These are phyloP conservation scores for Flaveria floridana DNA, from an alignment of 140 eudicot species.

Conservation along the genomic window DNA sequence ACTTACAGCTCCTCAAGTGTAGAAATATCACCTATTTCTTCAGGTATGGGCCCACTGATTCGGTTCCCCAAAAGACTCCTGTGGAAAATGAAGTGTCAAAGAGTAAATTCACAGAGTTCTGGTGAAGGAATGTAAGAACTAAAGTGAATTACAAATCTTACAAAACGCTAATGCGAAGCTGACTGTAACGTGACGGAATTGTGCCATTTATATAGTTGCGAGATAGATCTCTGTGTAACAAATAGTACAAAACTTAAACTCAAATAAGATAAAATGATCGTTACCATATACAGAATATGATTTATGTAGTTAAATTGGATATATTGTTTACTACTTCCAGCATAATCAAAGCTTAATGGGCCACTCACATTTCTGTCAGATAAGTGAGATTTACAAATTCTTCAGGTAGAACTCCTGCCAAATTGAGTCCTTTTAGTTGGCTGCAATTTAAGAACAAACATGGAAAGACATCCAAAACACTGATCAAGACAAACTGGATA, in stretches of 20 bases:
- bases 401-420: conserved; percentile 71
- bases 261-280: neutral
- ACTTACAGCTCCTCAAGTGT: conserved; percentile 79
- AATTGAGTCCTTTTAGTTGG: conserved; percentile 62
- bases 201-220: conserved; percentile 76
- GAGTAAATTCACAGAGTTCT: conserved; percentile 14
- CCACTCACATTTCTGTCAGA: conserved; percentile 68
- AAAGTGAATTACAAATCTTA: conserved; percentile 34
- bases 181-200: conserved; percentile 54
- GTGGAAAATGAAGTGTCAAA: conserved; percentile 23
- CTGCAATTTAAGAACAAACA: conserved; percentile 38
- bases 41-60: conserved; percentile 67
- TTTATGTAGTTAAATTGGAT: neutral
- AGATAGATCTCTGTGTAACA: conserved; percentile 59
- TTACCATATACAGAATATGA: neutral
- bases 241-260: neutral
- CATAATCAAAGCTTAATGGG: conserved; percentile 9
- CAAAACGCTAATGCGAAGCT: conserved; percentile 50
- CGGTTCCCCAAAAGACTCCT: conserved; percentile 80
- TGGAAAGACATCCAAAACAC: conserved; percentile 1
- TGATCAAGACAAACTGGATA: neutral
- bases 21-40: conserved; percentile 61
- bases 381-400: conserved; percentile 57
- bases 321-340: neutral
- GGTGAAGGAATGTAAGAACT: neutral